Percentiles rank a stretch among this genome's conserved stretches.
Conservation (phyloP, 306 rosid genomes). For the Dalbergia cultrata region DNA sequence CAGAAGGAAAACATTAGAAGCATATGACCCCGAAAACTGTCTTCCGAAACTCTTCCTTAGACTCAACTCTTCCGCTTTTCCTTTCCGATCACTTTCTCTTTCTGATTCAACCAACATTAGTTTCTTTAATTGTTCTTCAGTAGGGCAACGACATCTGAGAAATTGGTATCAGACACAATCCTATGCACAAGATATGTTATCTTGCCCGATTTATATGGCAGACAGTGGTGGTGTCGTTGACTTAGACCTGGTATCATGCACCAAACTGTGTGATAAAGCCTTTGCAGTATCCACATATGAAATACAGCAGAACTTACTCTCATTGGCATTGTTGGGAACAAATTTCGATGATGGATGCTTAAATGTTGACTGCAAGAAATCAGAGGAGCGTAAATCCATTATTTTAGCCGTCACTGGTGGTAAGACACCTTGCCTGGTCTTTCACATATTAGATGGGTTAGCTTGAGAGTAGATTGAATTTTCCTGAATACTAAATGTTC, state of each 20-base stretch:
- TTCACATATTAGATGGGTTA: background rate
- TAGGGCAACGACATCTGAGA: background rate
- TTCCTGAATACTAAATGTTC: background rate
- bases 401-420: conserved; percentile 2
- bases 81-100: background rate
- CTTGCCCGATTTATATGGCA: conserved; percentile 18
- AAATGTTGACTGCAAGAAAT: background rate
- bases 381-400: background rate
- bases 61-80: background rate
- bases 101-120: background rate
- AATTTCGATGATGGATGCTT: background rate
- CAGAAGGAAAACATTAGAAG: background rate
- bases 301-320: fast-evolving
- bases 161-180: fast-evolving
- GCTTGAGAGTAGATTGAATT: too few species aligned
- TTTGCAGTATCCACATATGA: fast-evolving
- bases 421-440: too few species aligned
- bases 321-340: background rate
- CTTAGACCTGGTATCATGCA: background rate
- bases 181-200: background rate
- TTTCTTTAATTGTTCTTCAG: conserved; percentile 42
- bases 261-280: background rate
- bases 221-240: background rate
- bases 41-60: background rate
- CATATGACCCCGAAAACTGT: background rate